These are phyloP conservation scores for Monosporascus sp. DNA, from an alignment of 2,329 filamentous ascomycete genomes.

Conservation along the genomic window DNA sequence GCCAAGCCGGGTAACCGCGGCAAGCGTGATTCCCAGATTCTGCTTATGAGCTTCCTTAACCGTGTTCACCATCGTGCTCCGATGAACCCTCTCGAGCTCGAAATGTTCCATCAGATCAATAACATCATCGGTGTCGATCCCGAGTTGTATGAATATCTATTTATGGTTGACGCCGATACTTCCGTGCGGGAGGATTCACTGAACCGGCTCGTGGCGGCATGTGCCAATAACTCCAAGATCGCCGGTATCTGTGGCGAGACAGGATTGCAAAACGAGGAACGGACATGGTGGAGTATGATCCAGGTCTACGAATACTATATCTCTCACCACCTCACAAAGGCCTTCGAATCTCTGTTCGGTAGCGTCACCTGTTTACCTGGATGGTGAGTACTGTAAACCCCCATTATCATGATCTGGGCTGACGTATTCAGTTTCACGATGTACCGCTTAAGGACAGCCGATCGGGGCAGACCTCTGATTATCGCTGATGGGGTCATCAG, in stretches of 20 bases:
- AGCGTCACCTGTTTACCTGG: conserved; percentile 98
- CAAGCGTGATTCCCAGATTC: conserved; percentile 95
- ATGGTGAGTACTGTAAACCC: conserved; percentile 63
- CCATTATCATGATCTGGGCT: conserved; percentile 24
- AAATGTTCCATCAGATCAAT: conserved; percentile 99
- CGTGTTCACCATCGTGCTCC: conserved; percentile 89
- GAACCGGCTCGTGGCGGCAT: conserved; percentile 87
- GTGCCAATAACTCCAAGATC: conserved; percentile 91
- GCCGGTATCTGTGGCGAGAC: conserved; percentile 97
- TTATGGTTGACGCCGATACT: conserved; percentile 98
- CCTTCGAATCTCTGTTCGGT: conserved; percentile 95
- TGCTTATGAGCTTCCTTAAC: conserved; percentile 96
- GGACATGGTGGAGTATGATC: conserved; percentile 99
- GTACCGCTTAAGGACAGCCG: conserved; percentile 91
- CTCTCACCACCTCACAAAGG: conserved; percentile 93
- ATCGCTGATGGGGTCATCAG: conserved; percentile 83
- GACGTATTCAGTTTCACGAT: conserved; percentile 76
- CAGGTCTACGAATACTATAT: conserved; percentile 99
- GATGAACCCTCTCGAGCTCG: conserved; percentile 93
- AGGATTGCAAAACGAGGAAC: conserved; percentile 89
- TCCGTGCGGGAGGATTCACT: conserved; percentile 87
- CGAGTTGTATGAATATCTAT: conserved; percentile 91
- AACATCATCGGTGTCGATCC: conserved; percentile 98
- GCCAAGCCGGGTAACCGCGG: conserved; percentile 95
- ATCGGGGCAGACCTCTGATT: conserved; percentile 90